Evolutionary conservation across 768 basidiomycete genomes (phyloP), one percentile per base, ranked within the genome.

Genomic region (Boletellus ananas): DNA sequence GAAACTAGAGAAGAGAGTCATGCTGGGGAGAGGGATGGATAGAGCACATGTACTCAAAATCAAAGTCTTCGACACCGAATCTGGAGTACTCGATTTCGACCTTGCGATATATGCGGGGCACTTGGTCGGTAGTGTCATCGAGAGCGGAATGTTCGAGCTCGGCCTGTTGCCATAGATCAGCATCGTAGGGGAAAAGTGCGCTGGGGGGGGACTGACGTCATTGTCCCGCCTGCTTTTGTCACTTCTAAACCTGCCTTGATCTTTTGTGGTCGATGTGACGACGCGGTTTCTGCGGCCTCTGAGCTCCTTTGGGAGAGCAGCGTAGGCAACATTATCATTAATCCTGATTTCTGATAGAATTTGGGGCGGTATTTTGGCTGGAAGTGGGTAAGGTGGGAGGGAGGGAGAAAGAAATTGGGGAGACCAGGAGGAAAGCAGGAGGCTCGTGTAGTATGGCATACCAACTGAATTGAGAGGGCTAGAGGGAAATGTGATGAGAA

Each of bases 1-100:
- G 66, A 91, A 98, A 2, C 93, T 94, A 52, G 3, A 52, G 14
- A 46, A 29, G 14, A 23, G 13, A 0, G 38, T 56, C 10, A 55
- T 51, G 36, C 2, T 2, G 25, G 41, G 37, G 21, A 39, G 20
- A 38, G 1, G 43, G 37, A 29, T 18, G 5, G 23, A 25, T 2
- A 20, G 3, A 25, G 9, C 35, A 31, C 12, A 66, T 78, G 49
- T 64, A 92, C 94, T 80, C 95, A 61, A 99, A 99, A 69, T 99
- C 96, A 61, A 99, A 99, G 68, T 99, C 95, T 64, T 97, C 95
- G 16, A 98, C 91, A 4, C 95, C 95, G 61, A 99, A 99, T 62
- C 94, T 95, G 34, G 91, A 94, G 65, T 99, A 99, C 68, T 94
- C 92, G 61, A 99, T 99, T 70, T 97, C 94, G 14, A 96, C 94